These are phyloP conservation scores for Peronospora belbahrii DNA, from an alignment of 352 stramenopile genomes.

Conservation along the genomic window DNA sequence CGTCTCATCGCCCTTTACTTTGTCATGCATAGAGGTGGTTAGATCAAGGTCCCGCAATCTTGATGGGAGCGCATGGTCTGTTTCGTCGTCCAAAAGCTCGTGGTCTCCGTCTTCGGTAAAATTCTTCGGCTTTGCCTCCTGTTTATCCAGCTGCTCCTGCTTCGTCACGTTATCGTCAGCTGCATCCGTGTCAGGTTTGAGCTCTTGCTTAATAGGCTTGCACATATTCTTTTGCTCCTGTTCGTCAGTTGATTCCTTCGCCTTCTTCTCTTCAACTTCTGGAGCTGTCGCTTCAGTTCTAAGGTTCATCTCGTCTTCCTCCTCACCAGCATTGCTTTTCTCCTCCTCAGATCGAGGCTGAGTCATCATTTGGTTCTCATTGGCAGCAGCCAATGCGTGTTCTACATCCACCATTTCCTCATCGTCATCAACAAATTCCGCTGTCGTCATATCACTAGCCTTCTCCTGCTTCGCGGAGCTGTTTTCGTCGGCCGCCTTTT, in stretches of 20 bases:
- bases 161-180: constrained; percentile 15
- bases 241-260: constrained; percentile 24
- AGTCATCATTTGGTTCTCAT: constrained; percentile 66
- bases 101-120: constrained; percentile 15
- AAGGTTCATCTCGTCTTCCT: constrained; percentile 29
- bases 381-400: constrained; percentile 51
- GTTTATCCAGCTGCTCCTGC: constrained; percentile 12
- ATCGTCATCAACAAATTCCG: constrained; percentile 63
- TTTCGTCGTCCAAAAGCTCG: constrained; percentile 32
- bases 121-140: constrained; percentile 24
- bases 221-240: constrained; percentile 26
- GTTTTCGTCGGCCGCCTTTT: constrained; percentile 31
- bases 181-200: constrained; percentile 11
- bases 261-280: constrained; percentile 52
- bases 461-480: constrained; percentile 30
- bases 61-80: constrained; percentile 21
- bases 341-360: constrained; percentile 40
- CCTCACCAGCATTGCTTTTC: constrained; percentile 33
- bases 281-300: constrained; percentile 44
- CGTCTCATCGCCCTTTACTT: constrained; percentile 31
- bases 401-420: constrained; percentile 57
- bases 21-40: constrained; percentile 22
- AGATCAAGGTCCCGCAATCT: constrained; percentile 34
- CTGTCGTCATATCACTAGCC: constrained; percentile 36
- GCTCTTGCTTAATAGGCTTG: constrained; percentile 26